A percentile compares a stretch with the other conserved stretches of the same genome.
Conservation (phyloP, 495 filamentous ascomycete species). For the Durotheca rogersii region DNA sequence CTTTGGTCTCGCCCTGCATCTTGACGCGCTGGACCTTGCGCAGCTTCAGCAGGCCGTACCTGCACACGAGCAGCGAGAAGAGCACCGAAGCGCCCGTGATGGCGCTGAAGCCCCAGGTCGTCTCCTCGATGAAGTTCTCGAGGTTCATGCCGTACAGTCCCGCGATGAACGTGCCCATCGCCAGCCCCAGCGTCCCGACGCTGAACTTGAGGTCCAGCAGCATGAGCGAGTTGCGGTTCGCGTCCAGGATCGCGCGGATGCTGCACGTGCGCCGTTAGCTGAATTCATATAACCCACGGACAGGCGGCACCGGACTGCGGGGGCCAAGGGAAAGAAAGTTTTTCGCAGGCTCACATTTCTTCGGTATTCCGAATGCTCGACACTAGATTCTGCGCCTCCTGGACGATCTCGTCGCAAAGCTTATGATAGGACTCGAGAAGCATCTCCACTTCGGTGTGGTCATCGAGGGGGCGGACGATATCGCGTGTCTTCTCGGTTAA, state of each 20-base stretch:
- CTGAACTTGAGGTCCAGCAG: slow-evolving; percentile 95
- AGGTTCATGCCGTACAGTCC: slow-evolving; percentile 99
- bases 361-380: slow-evolving; percentile 97
- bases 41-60: slow-evolving; percentile 77
- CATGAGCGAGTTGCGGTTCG: slow-evolving; percentile 98
- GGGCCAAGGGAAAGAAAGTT: too few relatives aligned
- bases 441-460: slow-evolving; percentile 97
- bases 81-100: slow-evolving; percentile 69
- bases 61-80: slow-evolving; percentile 72
- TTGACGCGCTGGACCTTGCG: slow-evolving; percentile 85
- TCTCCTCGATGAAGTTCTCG: slow-evolving; percentile 97
- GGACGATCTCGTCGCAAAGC: slow-evolving; percentile 95
- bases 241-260: slow-evolving; percentile 94
- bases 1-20: slow-evolving; percentile 59
- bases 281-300: too few relatives aligned
- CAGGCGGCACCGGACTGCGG: too few relatives aligned
- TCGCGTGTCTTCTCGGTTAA: slow-evolving; percentile 80
- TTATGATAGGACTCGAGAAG: slow-evolving; percentile 96
- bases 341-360: slow-evolving; percentile 90
- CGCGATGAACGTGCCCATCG: slow-evolving; percentile 88
- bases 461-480: slow-evolving; percentile 71
- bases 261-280: too few relatives aligned
- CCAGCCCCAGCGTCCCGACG: slow-evolving; percentile 88
- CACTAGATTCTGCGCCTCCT: slow-evolving; percentile 87
- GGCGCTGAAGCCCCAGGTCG: slow-evolving; percentile 79